These are phyloP conservation scores for Lycium ferocissimum DNA, from an alignment of 257 asterid species.

Conservation along the genomic window DNA sequence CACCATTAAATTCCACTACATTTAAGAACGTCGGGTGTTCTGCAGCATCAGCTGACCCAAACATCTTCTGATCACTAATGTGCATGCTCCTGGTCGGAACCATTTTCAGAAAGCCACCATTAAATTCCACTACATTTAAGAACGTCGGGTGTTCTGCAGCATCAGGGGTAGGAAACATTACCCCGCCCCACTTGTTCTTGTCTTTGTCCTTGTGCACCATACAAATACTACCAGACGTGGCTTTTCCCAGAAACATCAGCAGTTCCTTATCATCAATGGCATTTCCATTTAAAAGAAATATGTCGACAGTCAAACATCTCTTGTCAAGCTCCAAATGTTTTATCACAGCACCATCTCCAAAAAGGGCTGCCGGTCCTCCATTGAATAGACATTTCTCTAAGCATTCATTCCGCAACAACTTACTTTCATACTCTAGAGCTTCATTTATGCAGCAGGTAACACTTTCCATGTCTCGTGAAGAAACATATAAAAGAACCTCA, in stretches of 20 bases:
- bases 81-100: conserved; percentile 57
- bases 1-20: conserved; percentile 60
- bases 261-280: conserved; percentile 70
- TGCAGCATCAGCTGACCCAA: conserved; percentile 53
- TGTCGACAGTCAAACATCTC: conserved; percentile 76
- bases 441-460: conserved; percentile 53
- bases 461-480: conserved; percentile 74
- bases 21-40: too few species aligned
- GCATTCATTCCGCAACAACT: conserved; percentile 74
- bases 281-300: conserved; percentile 56
- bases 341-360: conserved; percentile 95
- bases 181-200: conserved; percentile 84
- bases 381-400: conserved; percentile 66
- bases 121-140: conserved; percentile 47
- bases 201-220: conserved; percentile 56
- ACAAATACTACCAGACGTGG: conserved; percentile 63
- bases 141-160: conserved; percentile 72
- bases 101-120: conserved; percentile 65
- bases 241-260: conserved; percentile 65
- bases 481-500: too few species aligned
- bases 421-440: conserved; percentile 64
- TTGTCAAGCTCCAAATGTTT: conserved; percentile 89
- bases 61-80: conserved; percentile 58
- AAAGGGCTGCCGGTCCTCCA: conserved; percentile 71
- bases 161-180: conserved; percentile 82